Base-by-base conservation (phyloP, 2,329 filamentous ascomycete genomes). In the Lachnellula arida region DNA sequence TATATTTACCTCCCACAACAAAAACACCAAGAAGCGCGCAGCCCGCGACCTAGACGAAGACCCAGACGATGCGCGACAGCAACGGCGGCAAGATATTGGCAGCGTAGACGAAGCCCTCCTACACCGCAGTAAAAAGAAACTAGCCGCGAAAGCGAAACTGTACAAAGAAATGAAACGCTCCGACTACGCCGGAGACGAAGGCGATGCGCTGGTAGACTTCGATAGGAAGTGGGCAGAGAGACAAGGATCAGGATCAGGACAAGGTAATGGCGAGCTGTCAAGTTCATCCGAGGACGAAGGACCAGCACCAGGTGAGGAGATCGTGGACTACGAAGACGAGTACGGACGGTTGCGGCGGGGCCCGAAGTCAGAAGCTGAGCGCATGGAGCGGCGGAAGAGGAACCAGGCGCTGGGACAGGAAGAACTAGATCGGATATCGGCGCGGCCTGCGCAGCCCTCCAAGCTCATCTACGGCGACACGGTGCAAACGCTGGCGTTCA, bases 141-240 rank as follows among this genome's bases (percentile, higher is more conserved):
- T 99, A 86, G 86, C 95, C 68, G 87, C 91, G 74, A 99, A 99
- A 73, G 91, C 89, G 3, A 82, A 88, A 4, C 74, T 94, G 2
- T 99, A 99, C 72, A 86, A 88, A 6, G 88, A 89, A 39, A 87
- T 99, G 84, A 96, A 96, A 73, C 81, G 89, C 35, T 92, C 93
- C n/a, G 87, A 96, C 68, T 86, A 89, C 71, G 76, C 28, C 1
- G 81, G 88, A 62, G 81, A 86, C 68, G 76, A 82, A 64, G 76
- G 82, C 43, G 82, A 85, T 63, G 80, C 82, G 23, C 81, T 96
- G 25, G 87, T 99, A 2, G 93, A 99, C 74, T 99, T 99, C 72
- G 94, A 97, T 73, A 81, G 87, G 58, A 99, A 97, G 75, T 97
- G 94, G 92, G 91, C 88, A 4, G 28, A 32, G 28, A 32, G 11